Evolutionary conservation across 2,329 filamentous ascomycete genomes (phyloP).

Genomic region (Aspergillus viridinutans): DNA sequence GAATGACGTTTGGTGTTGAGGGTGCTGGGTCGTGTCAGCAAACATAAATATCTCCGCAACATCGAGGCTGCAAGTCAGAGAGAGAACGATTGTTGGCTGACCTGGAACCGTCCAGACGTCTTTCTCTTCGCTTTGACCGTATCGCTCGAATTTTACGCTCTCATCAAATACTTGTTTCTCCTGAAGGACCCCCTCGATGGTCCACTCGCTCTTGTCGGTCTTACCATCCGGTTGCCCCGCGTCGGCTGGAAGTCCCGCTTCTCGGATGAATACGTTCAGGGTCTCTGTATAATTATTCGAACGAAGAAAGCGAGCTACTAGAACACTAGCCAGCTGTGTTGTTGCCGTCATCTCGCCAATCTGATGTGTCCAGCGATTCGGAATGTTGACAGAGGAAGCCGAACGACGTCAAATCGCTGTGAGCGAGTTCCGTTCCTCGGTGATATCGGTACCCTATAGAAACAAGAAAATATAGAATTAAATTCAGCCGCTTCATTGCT

Average conservation of each 20-base stretch:
- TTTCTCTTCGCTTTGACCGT: conserved; percentile 43
- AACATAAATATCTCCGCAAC: neutral
- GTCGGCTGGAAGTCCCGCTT: conserved; percentile 52
- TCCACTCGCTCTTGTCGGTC: conserved; percentile 42
- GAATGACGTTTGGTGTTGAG: conserved; percentile 38
- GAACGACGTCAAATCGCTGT: neutral
- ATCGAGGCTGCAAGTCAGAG: neutral
- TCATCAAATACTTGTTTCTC: conserved; percentile 59
- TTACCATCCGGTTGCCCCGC: conserved; percentile 36
- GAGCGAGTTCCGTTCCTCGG: neutral
- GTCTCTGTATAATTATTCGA: conserved; percentile 48
- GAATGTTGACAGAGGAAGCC: neutral
- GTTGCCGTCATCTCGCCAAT: neutral
- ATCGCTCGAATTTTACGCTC: conserved; percentile 53
- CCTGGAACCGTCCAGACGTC: conserved; percentile 46
- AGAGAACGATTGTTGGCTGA: conserved; percentile 21
- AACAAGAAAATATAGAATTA: neutral
- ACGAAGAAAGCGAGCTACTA: conserved; percentile 43
- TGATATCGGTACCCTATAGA: neutral
- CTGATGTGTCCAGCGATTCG: conserved; percentile 5
- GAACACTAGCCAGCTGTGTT: conserved; percentile 23
- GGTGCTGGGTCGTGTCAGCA: conserved; percentile 38
- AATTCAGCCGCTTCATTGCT: neutral
- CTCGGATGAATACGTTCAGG: conserved; percentile 53
- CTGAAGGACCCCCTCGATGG: conserved; percentile 56